A percentile compares a stretch with the other conserved stretches of the same genome.
Conservation (phyloP, 2,329 filamentous ascomycete species). For the Arthrobotrys iridis region DNA sequence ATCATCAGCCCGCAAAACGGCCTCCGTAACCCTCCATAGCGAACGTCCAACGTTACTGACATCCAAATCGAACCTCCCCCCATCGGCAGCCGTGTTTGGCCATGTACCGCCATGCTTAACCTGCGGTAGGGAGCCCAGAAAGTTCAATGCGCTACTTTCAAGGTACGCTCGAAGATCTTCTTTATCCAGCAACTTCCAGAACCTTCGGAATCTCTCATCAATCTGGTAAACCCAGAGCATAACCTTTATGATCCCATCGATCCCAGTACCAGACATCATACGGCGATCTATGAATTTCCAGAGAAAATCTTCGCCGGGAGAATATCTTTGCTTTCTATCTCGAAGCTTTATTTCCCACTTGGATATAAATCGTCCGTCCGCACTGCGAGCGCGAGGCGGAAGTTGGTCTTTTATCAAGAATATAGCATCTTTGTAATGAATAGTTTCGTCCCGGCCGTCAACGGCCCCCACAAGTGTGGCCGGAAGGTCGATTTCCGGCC, state of each 20-base stretch:
- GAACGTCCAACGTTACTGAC: too few species aligned
- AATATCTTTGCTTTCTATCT: neutral
- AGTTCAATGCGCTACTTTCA: neutral
- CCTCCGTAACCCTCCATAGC: neutral
- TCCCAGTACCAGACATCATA: neutral
- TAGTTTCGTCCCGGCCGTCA: neutral
- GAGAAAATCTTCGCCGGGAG: neutral
- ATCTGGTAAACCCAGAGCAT: neutral
- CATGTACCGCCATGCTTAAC: too few species aligned
- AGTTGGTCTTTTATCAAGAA: slow-evolving; percentile 5
- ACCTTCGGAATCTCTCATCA: neutral
- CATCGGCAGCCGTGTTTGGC: too few species aligned
- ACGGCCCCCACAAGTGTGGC: neutral
- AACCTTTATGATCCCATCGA: neutral
- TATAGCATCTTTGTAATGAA: neutral
- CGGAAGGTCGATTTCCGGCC: neutral
- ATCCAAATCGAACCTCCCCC: too few species aligned
- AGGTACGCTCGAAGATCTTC: neutral
- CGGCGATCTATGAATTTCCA: neutral
- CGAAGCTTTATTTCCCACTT: neutral
- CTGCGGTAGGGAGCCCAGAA: neutral
- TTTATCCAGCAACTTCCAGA: neutral
- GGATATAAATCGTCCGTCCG: neutral
- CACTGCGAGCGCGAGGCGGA: neutral
- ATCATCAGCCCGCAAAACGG: neutral